These are phyloP conservation scores for Annulohypoxylon nitens DNA, from an alignment of 495 filamentous ascomycete species.

Conservation along the genomic window DNA sequence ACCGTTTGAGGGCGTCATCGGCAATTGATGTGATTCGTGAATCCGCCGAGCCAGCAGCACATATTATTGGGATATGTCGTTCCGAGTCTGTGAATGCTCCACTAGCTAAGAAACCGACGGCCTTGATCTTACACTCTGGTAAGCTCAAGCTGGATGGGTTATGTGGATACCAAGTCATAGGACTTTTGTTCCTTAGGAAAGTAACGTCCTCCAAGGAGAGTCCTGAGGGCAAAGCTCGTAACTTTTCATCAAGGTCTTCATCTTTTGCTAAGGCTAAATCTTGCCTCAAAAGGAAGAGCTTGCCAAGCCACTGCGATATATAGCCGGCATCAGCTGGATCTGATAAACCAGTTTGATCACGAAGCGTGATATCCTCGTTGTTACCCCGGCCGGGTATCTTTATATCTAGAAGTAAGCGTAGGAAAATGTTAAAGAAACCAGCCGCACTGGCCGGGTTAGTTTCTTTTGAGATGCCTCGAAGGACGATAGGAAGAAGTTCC, in stretches of 20 bases:
- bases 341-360: conserved; percentile 74
- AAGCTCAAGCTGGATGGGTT: conserved; percentile 73
- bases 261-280: conserved; percentile 52
- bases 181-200: conserved; percentile 78
- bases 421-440: conserved; percentile 84
- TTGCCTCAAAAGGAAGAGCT: conserved; percentile 78
- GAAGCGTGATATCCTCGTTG: conserved; percentile 78
- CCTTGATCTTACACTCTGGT: conserved; percentile 73
- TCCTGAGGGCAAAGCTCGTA: conserved; percentile 71
- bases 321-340: conserved; percentile 75
- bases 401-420: conserved; percentile 79
- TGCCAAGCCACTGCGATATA: conserved; percentile 81
- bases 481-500: conserved; percentile 76
- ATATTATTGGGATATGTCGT: conserved; percentile 83
- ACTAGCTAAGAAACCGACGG: conserved; percentile 78
- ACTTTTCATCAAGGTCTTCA: conserved; percentile 43
- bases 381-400: conserved; percentile 80
- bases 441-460: conserved; percentile 73
- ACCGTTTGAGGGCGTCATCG: conserved; percentile 87
- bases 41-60: conserved; percentile 84
- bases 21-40: conserved; percentile 82
- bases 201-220: conserved; percentile 76
- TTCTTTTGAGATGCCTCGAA: conserved; percentile 79
- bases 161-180: conserved; percentile 76
- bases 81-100: conserved; percentile 86